These are phyloP conservation scores for Rhodotorula taiwanensis DNA, from an alignment of 768 basidiomycete species.

Conservation along the genomic window DNA sequence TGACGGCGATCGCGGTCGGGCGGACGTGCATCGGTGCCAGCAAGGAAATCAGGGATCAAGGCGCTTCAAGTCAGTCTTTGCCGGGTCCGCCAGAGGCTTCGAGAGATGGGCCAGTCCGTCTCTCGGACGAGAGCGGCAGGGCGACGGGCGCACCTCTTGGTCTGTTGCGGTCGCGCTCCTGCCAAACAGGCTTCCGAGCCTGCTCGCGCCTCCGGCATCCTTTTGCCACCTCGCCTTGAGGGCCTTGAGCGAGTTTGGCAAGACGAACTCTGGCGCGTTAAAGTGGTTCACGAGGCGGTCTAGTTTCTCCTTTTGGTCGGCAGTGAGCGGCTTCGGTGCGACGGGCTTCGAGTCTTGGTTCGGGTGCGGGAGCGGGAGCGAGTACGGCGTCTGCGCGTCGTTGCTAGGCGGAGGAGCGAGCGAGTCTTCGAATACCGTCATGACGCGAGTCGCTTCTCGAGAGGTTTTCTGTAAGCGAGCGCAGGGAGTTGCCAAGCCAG, in stretches of 20 bases:
- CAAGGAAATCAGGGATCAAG: no score
- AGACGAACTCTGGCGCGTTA: conserved; percentile 26
- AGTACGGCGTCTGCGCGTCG: conserved; percentile 6
- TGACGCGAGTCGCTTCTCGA: neutral
- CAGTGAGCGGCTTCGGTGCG: conserved; percentile 17
- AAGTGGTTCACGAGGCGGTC: conserved; percentile 32
- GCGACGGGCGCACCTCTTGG: conserved; percentile 2
- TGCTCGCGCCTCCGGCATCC: neutral
- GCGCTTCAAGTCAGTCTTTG: no score
- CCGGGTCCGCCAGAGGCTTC: no score
- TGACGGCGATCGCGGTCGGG: no score
- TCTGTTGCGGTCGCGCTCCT: neutral
- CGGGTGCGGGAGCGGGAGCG: conserved; percentile 24
- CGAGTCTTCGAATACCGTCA: neutral
- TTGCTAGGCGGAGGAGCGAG: neutral
- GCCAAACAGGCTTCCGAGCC: conserved; percentile 17
- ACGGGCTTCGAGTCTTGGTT: conserved; percentile 4
- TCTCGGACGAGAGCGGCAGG: neutral
- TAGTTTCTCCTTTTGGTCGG: conserved; percentile 31
- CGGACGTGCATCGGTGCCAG: no score
- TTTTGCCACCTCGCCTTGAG: conserved; percentile 41
- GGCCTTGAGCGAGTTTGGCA: conserved; percentile 30
- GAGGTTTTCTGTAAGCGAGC: no score
- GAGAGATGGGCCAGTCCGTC: no score
- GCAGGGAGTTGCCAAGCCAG: no score